A percentile compares a stretch with the other conserved stretches of the same genome.
phyloP scores from a whole-genome alignment of 108 stramenopile genomes.

The Asterionellopsis glacialis region DNA sequence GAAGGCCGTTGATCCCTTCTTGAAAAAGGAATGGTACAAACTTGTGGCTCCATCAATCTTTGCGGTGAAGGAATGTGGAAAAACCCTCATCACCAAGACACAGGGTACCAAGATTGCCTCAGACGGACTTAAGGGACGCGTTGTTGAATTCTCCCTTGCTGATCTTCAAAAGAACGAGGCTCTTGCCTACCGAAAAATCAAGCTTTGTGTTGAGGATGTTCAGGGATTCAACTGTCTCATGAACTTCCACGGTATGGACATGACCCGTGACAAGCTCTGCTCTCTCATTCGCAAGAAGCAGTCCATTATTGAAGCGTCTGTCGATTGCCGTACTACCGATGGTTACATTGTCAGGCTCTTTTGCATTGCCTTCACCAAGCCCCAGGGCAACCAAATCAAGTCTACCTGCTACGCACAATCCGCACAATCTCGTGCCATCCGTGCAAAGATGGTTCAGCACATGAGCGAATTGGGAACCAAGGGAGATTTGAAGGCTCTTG shows the following conservation, averaged over 20 bases:
- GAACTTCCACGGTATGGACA: slow-evolving; percentile 99
- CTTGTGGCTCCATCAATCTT: slow-evolving; percentile 98
- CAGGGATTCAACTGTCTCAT: slow-evolving; percentile 98
- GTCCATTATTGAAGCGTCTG: slow-evolving; percentile 96
- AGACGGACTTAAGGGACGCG: slow-evolving; percentile 97
- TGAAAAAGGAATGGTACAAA: slow-evolving; percentile 99
- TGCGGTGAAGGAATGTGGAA: slow-evolving; percentile 90
- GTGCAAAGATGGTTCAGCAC: slow-evolving; percentile 95
- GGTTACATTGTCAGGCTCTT: slow-evolving; percentile 98
- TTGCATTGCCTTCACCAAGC: slow-evolving; percentile 99
- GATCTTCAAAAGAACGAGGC: slow-evolving; percentile 97
- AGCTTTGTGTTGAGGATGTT: slow-evolving; percentile 98
- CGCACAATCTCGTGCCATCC: slow-evolving; percentile 93
- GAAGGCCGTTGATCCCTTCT: slow-evolving; percentile 97
- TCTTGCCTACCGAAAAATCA: slow-evolving; percentile 95
- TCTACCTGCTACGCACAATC: slow-evolving; percentile 97
- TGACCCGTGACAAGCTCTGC: slow-evolving; percentile 99
- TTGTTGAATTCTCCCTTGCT: slow-evolving; percentile 95
- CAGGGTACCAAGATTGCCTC: slow-evolving; percentile 98
- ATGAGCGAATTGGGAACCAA: slow-evolving; percentile 96
- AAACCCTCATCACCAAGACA: slow-evolving; percentile 98
- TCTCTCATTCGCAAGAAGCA: slow-evolving; percentile 99
- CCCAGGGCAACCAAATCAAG: slow-evolving; percentile 93
- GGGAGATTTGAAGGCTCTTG: slow-evolving; percentile 97
- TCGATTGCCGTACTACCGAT: slow-evolving; percentile 98